Base-by-base conservation (phyloP, 768 basidiomycete species). In the Candolleomyces eurysporus region DNA sequence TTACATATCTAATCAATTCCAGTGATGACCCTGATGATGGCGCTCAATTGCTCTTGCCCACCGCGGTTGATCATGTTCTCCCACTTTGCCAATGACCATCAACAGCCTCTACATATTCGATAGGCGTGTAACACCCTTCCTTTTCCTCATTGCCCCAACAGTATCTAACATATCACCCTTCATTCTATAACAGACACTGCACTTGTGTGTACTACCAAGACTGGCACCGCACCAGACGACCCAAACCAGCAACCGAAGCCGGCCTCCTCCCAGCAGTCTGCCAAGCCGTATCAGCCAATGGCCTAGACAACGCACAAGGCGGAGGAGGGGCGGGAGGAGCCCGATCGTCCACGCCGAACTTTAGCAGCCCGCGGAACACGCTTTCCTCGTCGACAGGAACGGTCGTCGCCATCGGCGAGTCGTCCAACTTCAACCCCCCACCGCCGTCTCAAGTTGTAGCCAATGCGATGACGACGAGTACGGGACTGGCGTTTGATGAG, bases 101-200 rank as follows among this genome's bases (percentile, higher is more conserved):
- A 85, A 88, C 76, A 94, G 94, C 64, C 79, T 98, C 49, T 98
- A 98, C 80, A 89, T 98, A 66, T 98, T 88, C 72, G 94, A 98
- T 75, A 85, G 94, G 91, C 85, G 71, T 67, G 84, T 74, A 52
- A 17, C 39, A 36, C 14, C 40, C 10, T 30, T 58, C 49, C 58
- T 17, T 46, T 43, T 57, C 31, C 5, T 19, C 42, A 17, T 54
- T 31, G 26, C 46, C 9, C 14, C 16, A 31, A n/a, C 51, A 51
- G 3, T 19, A 22, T 21, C 22, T 10, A 16, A 50, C 26, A 26
- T 1, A 30, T 22, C 10, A 40, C 46, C 26, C 26, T 55, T 39
- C 10, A 46, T 14, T 39, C 43, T 26, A 13, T 13, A 53, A 48
- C 71, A 94, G 96, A 74, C 93, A 97, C 72, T 95, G 96, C 74